Evolutionary conservation across 202 grass and related monocot species (phyloP), one percentile per base, ranked within the genome.

Genomic region (Setaria viridis): DNA sequence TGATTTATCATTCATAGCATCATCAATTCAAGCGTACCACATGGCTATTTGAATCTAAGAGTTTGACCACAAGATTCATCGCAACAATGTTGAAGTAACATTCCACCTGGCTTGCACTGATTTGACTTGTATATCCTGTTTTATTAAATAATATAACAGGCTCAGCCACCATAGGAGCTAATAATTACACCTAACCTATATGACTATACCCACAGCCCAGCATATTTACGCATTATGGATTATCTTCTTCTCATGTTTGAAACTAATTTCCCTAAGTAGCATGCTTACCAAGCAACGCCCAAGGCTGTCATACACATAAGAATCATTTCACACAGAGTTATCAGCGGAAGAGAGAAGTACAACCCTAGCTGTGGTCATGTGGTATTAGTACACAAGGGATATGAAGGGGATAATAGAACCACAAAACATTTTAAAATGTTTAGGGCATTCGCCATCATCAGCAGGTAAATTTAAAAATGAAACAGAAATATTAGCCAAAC

Each of bases 391-490:
- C 69, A 82, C 3, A 32, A 4, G 25, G 53, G 29, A 9, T 13
- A 79, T 35, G 32, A 62, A 34, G 15, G 33, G 41, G 79, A 90
- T 17, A 70, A 81, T 85, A 68, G 11, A 74, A 74, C 39, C 16
- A 20, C 42, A 47, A 79, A 78, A 35, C 74, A 74, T 74, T 67
- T 29, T 50, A 50, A 74, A 87, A 80, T 67, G 74, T 74, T 69
- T 70, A 74, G 13, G 11, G 51, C 43, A 62, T 84, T 62, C 34
- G 6, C 25, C 74, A 79, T 55, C 59, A 70, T 63, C 68, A 87
- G 74, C 32, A 6, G 42, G 29, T 62, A 83, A 74, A 70, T 75
- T 65, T 9, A 55, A 84, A 47, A 80, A 74, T 16, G 51, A 75
- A 80, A 84, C 13, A 62, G 49, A 59, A 86, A 83, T 21, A 83